Base-by-base conservation (phyloP, 2,329 filamentous ascomycete species). In the Fusarium decemcellulare region DNA sequence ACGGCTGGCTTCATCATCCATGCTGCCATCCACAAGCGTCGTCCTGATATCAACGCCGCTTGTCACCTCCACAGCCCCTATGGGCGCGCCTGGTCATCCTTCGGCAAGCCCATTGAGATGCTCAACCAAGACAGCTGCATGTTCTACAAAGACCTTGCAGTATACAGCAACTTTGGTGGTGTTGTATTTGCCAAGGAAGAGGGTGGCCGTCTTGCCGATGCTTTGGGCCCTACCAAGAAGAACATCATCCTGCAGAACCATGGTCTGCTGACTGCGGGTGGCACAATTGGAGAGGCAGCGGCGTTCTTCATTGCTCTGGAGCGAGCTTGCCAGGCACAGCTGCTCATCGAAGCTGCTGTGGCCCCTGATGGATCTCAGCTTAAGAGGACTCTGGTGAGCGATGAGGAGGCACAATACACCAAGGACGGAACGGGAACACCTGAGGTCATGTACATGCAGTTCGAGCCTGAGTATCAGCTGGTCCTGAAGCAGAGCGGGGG, bases 1-100 rank as follows among this genome's bases (percentile, higher is more conserved):
- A 86, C 88, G 3, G 90, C 90, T 1, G 91, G 91, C 2, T 92
- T 92, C 76, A 79, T 91, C 63, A 93, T 93, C 59, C 91, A 93
- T 76, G 85, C 84, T 10, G 89, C 89, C 5, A 81, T 93, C 14
- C 87, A 91, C 77, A 88, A 88, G 77, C 86, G 86, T 2, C 80
- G 90, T 34, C 88, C 88, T 2, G 86, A 91, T 72, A 88, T 91
- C 43, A 84, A 88, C 69, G 90, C 91, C 1, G 88, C 90, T 6
- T 92, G 90, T 75, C 91, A 93, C 70, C 85, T 88, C 15, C 91
- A 93, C 76, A 87, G 85, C 15, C 85, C 84, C 15, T 85, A 87
- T 12, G 91, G 90, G 2, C 87, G 91, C 46, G 90, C 91, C 0
- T 93, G 90, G 90, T 88, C 85, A 36, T 82, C 84, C 0, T 92